These are phyloP conservation scores for Hericium erinaceus DNA, from an alignment of 768 basidiomycete species.

Conservation along the genomic window DNA sequence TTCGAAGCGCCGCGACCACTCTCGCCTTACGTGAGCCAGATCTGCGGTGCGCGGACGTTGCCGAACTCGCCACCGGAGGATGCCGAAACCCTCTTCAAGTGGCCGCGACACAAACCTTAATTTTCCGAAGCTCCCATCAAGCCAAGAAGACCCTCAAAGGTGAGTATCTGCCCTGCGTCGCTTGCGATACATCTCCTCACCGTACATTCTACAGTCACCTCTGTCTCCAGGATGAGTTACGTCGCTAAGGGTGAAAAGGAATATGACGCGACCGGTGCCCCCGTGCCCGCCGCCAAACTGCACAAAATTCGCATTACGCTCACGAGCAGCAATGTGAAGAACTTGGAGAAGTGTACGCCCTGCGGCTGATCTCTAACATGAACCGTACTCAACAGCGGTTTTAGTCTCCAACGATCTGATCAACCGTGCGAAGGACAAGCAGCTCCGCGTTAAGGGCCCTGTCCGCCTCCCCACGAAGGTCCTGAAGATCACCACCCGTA, in stretches of 20 bases:
- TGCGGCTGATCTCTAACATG: neutral
- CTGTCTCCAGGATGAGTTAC: constrained; percentile 75
- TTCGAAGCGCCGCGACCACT: too few species aligned
- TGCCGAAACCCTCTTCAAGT: neutral
- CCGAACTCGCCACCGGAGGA: neutral
- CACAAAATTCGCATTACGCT: constrained; percentile 99
- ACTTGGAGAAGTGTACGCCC: constrained; percentile 90
- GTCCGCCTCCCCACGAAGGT: constrained; percentile 98
- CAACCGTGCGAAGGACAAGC: constrained; percentile 99
- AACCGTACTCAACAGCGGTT: too few species aligned
- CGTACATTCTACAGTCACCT: constrained; percentile 45
- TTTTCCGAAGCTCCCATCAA: neutral
- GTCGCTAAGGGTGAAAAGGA: constrained; percentile 98
- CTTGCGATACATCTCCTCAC: constrained; percentile 53
- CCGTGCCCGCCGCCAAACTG: constrained; percentile 79
- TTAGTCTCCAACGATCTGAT: constrained; percentile 97
- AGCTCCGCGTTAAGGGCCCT: constrained; percentile 97
- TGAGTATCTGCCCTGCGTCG: neutral
- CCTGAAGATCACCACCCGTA: constrained; percentile 98
- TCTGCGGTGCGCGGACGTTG: neutral
- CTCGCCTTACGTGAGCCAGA: too few species aligned
- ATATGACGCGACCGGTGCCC: constrained; percentile 88
- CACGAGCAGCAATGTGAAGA: constrained; percentile 95
- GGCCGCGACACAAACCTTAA: neutral
- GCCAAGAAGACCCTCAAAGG: constrained; percentile 3